Base-by-base conservation (phyloP, 1,284 basidiomycete genomes). In the Cutaneotrichosporon cavernicola region DNA sequence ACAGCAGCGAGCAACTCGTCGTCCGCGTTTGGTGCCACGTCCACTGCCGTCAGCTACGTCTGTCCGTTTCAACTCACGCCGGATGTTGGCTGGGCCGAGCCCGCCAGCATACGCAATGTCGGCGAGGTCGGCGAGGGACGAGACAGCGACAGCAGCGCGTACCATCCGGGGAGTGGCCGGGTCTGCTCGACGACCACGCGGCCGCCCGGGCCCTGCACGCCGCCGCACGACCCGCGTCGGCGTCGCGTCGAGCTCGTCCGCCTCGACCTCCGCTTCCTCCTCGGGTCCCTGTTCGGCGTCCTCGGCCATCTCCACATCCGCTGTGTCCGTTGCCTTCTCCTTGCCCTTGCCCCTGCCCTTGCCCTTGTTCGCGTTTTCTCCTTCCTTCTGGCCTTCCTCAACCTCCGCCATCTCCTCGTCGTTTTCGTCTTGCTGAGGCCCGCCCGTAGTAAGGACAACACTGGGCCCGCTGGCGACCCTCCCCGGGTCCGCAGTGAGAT, bases 21-120 rank as follows among this genome's bases (percentile, higher is more conserved):
- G 26, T 61, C 61, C 3, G 68, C 68, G 38, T 61, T 56, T 9
- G 40, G 36, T 1, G 68, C 55, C 5, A 69, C 64, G 46, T 65
- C 65, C 34, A 69, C 67, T 69, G 62, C 6, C 13, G 64, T 64
- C 43, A 63, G 56, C 51, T 3, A 22, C 2, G 34, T 57, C 13
- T 5, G 9, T 8, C 40, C 13, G 16, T 22, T 9, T n/a, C 2
- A 0, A 65, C 64, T 64, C 38, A 68, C 67, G 56, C 4, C 64
- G 58, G n/a, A 62, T 55, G 10, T 56, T 32, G n/a, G 18, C 36
- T 8, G 64, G 60, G 43, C 64, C 64, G 21, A 69, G 60, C 4
- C 63, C 64, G 30, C 64, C 64, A 0, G 67, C 64, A 13, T 36
- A 56, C n/a, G 61, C 57, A 47, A 69, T 69, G 47, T 69, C 65